Conservation (phyloP, 345 rosid genomes). For the Cardamine occulta region DNA sequence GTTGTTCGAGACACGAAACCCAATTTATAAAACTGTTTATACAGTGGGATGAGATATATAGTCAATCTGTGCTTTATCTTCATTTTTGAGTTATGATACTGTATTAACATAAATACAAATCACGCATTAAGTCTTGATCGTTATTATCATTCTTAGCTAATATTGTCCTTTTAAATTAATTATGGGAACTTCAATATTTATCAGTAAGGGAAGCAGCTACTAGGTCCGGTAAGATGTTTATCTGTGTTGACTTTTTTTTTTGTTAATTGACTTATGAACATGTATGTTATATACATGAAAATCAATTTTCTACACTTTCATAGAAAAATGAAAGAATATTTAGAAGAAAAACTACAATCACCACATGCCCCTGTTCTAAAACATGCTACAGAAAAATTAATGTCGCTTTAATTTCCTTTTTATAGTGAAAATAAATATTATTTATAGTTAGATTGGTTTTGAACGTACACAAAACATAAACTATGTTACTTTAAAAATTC, state of each 20-base stretch:
- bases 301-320: neutral
- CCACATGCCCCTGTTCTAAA: neutral
- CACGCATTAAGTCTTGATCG: neutral
- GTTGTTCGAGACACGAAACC: constrained; percentile 10
- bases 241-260: neutral
- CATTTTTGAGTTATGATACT: neutral
- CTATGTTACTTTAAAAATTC: constrained; percentile 7
- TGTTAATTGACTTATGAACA: neutral
- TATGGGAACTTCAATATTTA: constrained; percentile 1
- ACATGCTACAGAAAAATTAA: neutral
- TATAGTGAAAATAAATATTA: neutral
- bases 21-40: constrained; percentile 16
- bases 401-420: neutral
- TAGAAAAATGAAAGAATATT: neutral
- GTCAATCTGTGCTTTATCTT: neutral
- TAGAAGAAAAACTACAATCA: neutral
- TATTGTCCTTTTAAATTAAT: neutral
- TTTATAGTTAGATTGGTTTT: constrained; percentile 15
- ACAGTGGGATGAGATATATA: constrained; percentile 1
- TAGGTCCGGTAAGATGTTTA: neutral
- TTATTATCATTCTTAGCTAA: neutral
- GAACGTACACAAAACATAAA: constrained; percentile 21
- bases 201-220: neutral
- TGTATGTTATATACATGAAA: neutral
- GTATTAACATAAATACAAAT: neutral